These are phyloP conservation scores for Opeltia flavorubescens DNA, from an alignment of 495 filamentous ascomycete genomes.

Conservation along the genomic window DNA sequence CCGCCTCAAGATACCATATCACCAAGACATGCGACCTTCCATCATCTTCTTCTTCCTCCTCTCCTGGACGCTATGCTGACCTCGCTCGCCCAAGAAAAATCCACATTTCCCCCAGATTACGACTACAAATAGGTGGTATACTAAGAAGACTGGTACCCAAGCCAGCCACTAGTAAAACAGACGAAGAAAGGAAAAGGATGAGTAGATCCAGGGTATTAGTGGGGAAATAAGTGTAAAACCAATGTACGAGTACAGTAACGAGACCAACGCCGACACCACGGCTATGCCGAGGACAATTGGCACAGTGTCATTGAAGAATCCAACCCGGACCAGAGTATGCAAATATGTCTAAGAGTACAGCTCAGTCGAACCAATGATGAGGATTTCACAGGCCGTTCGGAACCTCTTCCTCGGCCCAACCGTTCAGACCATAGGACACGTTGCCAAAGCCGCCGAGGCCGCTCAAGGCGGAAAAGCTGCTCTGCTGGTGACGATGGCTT, in stretches of 20 bases:
- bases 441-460: conserved; percentile 43
- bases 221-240: neutral
- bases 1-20: too few species aligned
- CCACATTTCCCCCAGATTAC: neutral
- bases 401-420: conserved; percentile 52
- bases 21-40: too few species aligned
- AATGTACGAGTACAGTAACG: too few species aligned
- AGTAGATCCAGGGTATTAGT: neutral
- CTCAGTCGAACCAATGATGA: too few species aligned
- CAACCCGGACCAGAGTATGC: neutral
- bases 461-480: conserved; percentile 43
- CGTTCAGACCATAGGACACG: conserved; percentile 41
- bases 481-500: conserved; percentile 36
- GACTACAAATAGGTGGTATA: neutral
- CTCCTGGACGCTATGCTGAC: neutral
- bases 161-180: neutral
- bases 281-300: neutral
- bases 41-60: too few species aligned
- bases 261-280: neutral
- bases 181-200: neutral
- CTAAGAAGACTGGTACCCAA: neutral
- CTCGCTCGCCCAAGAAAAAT: neutral
- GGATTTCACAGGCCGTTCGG: too few species aligned
- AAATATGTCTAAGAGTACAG: too few species aligned
- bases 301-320: neutral